Evolutionary conservation across 2,329 filamentous ascomycete species (phyloP), one percentile per base, ranked within the genome.

Genomic region (Beauveria scarabaeidicola): DNA sequence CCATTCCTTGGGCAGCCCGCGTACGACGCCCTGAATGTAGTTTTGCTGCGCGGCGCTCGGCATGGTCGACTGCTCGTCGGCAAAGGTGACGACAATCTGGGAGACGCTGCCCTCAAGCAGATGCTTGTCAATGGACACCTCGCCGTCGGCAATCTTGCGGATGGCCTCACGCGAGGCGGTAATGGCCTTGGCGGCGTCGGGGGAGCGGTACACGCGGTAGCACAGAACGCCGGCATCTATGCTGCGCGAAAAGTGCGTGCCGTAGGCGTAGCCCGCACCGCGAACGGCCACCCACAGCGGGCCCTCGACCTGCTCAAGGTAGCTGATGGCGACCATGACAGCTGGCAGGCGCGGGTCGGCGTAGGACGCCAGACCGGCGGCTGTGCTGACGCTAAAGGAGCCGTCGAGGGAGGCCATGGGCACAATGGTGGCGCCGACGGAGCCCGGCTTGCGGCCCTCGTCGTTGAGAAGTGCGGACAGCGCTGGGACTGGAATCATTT

Each of bases 231-330:
- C 94, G 1, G 85, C 86, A 68, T 94, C 90, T 29, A 90, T 77
- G 68, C 90, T 88, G 50, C 89, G 86, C 48, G 81, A 81, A 69
- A 97, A 96, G 66, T 82, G 85, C 1, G 89, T 87, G 57, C 92
- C 92, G 69, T 99, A 99, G 0, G 94, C 94, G 56, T 97, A 85
- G 48, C 94, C 94, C 47, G 90, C 94, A 59, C 94, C 94, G 51
- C 94, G 90, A 52, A 97, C 89, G 0, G 91, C 90, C 63, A 88
- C 88, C 93, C 94, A 97, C 36, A 99, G 83, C 0, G 94, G 94
- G 0, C 94, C 94, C 73, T 99, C 94, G 19, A 95, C 89, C 1
- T 91, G 87, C 69, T 97, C 92, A 62, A 99, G 87, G 70, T 97
- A 97, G 21, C 91, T 86, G 53, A 91, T 84, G 1, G 93, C 91